Evolutionary conservation across 2,329 filamentous ascomycete species (phyloP).

Genomic region (Trichoderma citrinoviride): DNA sequence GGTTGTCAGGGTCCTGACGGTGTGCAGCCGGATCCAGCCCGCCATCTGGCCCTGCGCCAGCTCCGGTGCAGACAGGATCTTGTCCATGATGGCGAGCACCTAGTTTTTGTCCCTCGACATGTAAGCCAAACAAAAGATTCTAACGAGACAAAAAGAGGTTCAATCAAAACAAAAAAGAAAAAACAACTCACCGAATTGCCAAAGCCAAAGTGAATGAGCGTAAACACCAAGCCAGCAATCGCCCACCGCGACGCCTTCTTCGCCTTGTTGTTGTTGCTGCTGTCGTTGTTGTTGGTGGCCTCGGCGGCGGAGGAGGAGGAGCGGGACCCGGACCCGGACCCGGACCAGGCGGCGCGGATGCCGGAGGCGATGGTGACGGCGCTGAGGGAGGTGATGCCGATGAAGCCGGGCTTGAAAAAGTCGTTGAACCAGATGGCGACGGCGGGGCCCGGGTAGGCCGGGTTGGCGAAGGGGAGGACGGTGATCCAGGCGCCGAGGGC

Average conservation of each 20-base stretch:
- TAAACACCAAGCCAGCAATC: conserved; percentile 10
- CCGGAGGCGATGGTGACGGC: conserved; percentile 18
- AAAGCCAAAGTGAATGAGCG: conserved; percentile 17
- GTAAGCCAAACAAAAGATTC: no score
- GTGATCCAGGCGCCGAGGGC: conserved; percentile 23
- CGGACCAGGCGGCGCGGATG: conserved; percentile 9
- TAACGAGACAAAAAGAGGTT: no score
- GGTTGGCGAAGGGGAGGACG: conserved; percentile 20
- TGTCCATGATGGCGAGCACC: conserved; percentile 18
- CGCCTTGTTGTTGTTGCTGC: background rate
- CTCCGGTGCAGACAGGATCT: conserved; percentile 10
- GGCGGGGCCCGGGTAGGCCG: conserved; percentile 21
- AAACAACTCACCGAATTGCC: conserved; percentile 6
- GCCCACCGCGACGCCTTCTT: conserved; percentile 13
- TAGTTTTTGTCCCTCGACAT: background rate
- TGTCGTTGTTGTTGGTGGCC: no score
- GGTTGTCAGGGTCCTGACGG: conserved; percentile 16
- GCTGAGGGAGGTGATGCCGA: conserved; percentile 22
- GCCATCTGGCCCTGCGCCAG: conserved; percentile 20
- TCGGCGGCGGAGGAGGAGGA: no score
- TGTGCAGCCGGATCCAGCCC: conserved; percentile 17
- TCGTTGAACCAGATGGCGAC: conserved; percentile 23
- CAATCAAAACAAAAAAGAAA: background rate
- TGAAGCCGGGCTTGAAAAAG: conserved; percentile 24
- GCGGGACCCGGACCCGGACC: no score